Base-by-base conservation (phyloP, 768 basidiomycete genomes). In the Naganishia vishniacii region DNA sequence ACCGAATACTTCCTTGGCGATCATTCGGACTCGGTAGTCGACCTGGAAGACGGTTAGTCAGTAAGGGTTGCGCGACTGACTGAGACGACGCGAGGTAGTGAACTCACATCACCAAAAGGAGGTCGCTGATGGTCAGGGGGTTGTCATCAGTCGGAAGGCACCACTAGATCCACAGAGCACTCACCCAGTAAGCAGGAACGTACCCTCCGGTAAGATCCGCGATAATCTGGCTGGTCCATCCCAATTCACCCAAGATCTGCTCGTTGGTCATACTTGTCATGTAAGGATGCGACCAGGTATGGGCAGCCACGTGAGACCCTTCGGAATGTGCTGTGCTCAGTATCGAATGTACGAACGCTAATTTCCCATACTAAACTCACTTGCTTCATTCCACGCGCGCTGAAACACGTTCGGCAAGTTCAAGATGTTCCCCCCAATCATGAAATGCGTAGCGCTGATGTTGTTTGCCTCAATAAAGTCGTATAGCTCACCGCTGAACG, bases 1-100 rank as follows among this genome's bases (percentile, higher is more conserved):
- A 26, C 88, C 90, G 73, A 95, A 92, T 32, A 92, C 86, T 73
- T 89, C 85, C 72, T 83, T 81, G 26, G 92, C 93, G 71, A 98
- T 89, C 3, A 91, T 85, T 40, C 84, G 81, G 32, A 94, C 88
- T 49, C 93, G 84, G 76, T 82, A 83, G 72, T 98, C 93, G 47
- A 53, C 42, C 49, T 51, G 31, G 28, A 3, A 7, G 1, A 13
- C 31, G 32, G 2, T 3, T 40, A 8, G 28, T 51, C 49, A 51
- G 31, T 51, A 34, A 12, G 29, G 48, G 18, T 12, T 9, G 9
- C 4, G 25, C 7, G 37, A 40, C 28, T 49, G n/a, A n/a, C n/a
- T n/a, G n/a, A n/a, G n/a, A n/a, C n/a, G n/a, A n/a, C n/a, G n/a
- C 3, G 4, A 31, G 7, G 4, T 9, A 16, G 32, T 49, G 15